Evolutionary conservation across 352 stramenopile species (phyloP).

Genomic region (Globisporangium heterothallicum): DNA sequence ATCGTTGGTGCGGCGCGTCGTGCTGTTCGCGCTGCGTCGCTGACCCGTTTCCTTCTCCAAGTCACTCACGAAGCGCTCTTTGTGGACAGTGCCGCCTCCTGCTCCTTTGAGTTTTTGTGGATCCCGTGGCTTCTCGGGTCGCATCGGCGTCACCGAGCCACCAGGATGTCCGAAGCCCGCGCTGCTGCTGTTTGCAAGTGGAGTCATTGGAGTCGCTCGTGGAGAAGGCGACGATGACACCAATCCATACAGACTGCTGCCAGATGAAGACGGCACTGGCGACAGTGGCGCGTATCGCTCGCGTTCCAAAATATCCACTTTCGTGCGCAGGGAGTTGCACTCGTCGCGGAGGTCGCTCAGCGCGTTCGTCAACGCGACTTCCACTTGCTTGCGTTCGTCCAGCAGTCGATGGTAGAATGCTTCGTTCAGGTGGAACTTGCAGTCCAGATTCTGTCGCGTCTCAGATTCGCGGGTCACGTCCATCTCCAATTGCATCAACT

Average conservation of each 20-base stretch:
- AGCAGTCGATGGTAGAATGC: conserved; percentile 37
- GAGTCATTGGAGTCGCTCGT: conserved; percentile 8
- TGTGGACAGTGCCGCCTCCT: conserved; percentile 43
- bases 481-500: conserved; percentile 42
- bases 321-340: conserved; percentile 22
- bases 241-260: conserved; percentile 2
- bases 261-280: conserved; percentile 6
- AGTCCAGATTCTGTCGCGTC: conserved; percentile 24
- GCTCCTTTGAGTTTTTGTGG: conserved; percentile 4
- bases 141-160: conserved; percentile 29
- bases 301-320: conserved; percentile 41
- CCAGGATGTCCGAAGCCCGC: conserved; percentile 1
- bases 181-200: conserved; percentile 1
- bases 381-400: conserved; percentile 50
- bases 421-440: conserved; percentile 35
- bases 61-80: conserved; percentile 72
- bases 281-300: conserved; percentile 18
- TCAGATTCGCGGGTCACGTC: conserved; percentile 24
- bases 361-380: conserved; percentile 29
- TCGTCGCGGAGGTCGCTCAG: conserved; percentile 35
- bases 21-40: conserved; percentile 25
- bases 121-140: conserved; percentile 46
- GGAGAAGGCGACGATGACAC: conserved; percentile 6
- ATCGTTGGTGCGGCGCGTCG: conserved; percentile 26
- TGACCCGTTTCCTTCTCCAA: conserved; percentile 65